These are phyloP conservation scores for Incumbomyces lentus DNA, from an alignment of 2,329 filamentous ascomycete genomes.

Conservation along the genomic window DNA sequence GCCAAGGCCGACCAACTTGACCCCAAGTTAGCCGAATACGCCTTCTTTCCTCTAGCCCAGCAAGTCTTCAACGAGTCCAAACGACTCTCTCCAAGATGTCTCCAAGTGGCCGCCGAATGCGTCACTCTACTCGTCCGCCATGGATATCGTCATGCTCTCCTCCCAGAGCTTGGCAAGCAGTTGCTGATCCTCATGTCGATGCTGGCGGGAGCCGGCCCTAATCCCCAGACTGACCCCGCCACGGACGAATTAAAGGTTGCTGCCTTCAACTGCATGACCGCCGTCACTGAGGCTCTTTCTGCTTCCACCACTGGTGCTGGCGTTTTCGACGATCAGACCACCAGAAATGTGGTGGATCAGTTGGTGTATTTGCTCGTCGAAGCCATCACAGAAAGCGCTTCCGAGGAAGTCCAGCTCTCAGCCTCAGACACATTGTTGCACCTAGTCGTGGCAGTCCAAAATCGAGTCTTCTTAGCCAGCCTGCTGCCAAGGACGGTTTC, in stretches of 20 bases:
- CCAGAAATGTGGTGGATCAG: conserved; percentile 71
- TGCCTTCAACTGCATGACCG: conserved; percentile 58
- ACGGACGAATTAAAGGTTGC: conserved; percentile 67
- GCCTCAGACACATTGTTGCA: conserved; percentile 56
- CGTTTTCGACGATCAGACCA: conserved; percentile 42
- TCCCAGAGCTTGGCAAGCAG: conserved; percentile 66
- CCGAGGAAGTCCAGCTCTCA: conserved; percentile 58
- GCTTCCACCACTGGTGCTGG: conserved; percentile 39
- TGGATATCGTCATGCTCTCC: conserved; percentile 68
- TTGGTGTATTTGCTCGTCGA: conserved; percentile 72
- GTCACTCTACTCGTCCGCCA: conserved; percentile 61
- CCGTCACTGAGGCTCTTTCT: conserved; percentile 45
- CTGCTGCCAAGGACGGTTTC: conserved; percentile 86
- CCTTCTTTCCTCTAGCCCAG: conserved; percentile 85
- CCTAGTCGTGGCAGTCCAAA: conserved; percentile 54
- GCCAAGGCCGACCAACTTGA: conserved; percentile 46
- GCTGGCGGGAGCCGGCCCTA: conserved; percentile 63
- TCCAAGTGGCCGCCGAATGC: conserved; percentile 69
- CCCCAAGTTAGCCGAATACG: conserved; percentile 79
- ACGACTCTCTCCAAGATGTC: conserved; percentile 53
- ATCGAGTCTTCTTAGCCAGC: conserved; percentile 65
- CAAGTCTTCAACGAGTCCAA: conserved; percentile 64
- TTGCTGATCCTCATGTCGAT: conserved; percentile 76
- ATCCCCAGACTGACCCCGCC: conserved; percentile 30
- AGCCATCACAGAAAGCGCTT: conserved; percentile 53